Conservation (phyloP, 2,329 filamentous ascomycete species). For the Penicillium freii region DNA sequence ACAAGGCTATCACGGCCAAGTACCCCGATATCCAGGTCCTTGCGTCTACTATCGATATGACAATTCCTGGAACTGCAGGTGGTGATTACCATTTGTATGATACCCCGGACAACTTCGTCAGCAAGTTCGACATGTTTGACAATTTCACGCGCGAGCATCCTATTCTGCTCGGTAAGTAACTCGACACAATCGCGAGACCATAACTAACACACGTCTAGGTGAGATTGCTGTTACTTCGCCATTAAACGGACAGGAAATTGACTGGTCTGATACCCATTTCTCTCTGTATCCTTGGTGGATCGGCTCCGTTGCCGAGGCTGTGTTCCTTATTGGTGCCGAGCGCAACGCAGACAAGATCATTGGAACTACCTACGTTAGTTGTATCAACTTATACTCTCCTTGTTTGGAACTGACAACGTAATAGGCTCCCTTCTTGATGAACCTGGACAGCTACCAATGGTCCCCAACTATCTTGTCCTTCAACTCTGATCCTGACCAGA, state of each 20-base stretch:
- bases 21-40: conserved; percentile 57
- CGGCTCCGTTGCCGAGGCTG: conserved; percentile 61
- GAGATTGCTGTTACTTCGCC: conserved; percentile 41
- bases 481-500: conserved; percentile 30
- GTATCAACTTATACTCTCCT: too few species aligned
- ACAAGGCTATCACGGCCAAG: conserved; percentile 56
- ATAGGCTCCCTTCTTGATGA: conserved; percentile 31
- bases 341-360: conserved; percentile 50
- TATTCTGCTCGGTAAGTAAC: conserved; percentile 25
- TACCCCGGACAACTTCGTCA: conserved; percentile 52
- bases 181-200: not conserved
- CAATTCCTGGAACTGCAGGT: conserved; percentile 24
- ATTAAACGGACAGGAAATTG: conserved; percentile 43
- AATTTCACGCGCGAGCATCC: conserved; percentile 36
- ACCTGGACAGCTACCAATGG: conserved; percentile 30
- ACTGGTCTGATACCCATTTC: conserved; percentile 47
- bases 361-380: conserved; percentile 29
- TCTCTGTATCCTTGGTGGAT: conserved; percentile 57
- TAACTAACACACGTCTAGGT: conserved; percentile 12
- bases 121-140: conserved; percentile 55
- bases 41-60: conserved; percentile 30
- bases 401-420: not conserved
- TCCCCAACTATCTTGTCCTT: conserved; percentile 33
- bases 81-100: conserved; percentile 52
- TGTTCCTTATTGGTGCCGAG: conserved; percentile 65